Evolutionary conservation across 2,329 filamentous ascomycete genomes (phyloP).

Genomic region (Xylariaceae sp.): DNA sequence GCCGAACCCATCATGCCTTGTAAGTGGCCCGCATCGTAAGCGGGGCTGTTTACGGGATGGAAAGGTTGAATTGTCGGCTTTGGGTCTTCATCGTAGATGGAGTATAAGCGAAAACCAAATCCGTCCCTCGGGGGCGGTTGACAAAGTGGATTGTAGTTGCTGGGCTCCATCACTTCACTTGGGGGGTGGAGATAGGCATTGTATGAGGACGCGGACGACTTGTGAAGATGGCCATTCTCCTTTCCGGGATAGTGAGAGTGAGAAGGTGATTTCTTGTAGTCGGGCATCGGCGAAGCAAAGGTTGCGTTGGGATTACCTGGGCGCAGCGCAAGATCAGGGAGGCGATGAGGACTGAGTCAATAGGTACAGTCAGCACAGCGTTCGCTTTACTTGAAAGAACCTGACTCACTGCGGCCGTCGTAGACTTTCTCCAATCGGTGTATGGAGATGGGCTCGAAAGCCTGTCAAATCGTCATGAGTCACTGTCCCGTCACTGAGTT

Average conservation of each 20-base stretch:
- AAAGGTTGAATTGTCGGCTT: constrained; percentile 23
- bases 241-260: constrained; percentile 26
- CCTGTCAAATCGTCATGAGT: constrained; percentile 15
- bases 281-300: constrained; percentile 26
- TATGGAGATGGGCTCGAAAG: constrained; percentile 18
- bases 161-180: constrained; percentile 21
- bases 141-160: constrained; percentile 32
- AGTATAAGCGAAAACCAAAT: constrained; percentile 24
- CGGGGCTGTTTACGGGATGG: constrained; percentile 24
- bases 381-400: constrained; percentile 9
- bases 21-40: constrained; percentile 22
- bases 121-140: constrained; percentile 27
- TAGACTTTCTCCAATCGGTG: constrained; percentile 12
- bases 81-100: constrained; percentile 25
- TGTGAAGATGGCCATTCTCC: constrained; percentile 28
- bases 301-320: constrained; percentile 35
- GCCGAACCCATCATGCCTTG: constrained; percentile 14
- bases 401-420: constrained; percentile 25
- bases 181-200: constrained; percentile 27
- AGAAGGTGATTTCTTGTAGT: constrained; percentile 24
- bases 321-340: constrained; percentile 34
- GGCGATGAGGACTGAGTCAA: constrained; percentile 28
- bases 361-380: constrained; percentile 19
- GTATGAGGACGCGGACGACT: constrained; percentile 19
- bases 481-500: constrained; percentile 7